Evolutionary conservation across 179 eudicot genomes (phyloP).

Genomic region (Beta macrorhiza): DNA sequence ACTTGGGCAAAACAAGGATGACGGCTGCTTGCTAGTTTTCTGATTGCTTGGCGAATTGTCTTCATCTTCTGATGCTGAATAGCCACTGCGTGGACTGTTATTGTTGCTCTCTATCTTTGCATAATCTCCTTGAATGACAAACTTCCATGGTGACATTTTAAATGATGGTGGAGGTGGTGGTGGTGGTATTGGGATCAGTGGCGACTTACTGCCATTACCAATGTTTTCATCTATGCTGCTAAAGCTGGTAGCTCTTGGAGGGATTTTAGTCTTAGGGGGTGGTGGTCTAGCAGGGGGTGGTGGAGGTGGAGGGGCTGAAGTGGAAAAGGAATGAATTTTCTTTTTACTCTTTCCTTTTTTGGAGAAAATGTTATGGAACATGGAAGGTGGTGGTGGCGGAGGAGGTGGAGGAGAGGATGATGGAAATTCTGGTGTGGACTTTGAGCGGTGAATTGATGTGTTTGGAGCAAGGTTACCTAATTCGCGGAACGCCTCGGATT

Average conservation of each 20-base stretch:
- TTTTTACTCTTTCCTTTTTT: constrained; percentile 50
- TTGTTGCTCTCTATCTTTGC: background rate
- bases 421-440: too few species aligned
- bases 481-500: too few species aligned
- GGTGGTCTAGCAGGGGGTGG: constrained; percentile 19
- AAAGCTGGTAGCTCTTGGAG: too few species aligned
- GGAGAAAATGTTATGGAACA: background rate
- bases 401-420: too few species aligned
- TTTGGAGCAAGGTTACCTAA: too few species aligned
- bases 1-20: constrained; percentile 66
- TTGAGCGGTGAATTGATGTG: too few species aligned
- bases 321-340: too few species aligned
- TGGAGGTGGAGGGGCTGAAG: constrained; percentile 17
- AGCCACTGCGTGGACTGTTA: constrained; percentile 54
- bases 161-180: constrained; percentile 56
- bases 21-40: constrained; percentile 15
- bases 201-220: constrained; percentile 47
- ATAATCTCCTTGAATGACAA: too few species aligned
- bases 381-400: too few species aligned
- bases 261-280: background rate
- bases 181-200: constrained; percentile 47
- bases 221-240: constrained; percentile 15
- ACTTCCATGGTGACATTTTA: too few species aligned
- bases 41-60: constrained; percentile 43
- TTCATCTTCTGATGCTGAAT: constrained; percentile 54